Evolutionary conservation across 179 eudicot species (phyloP), one percentile per base, ranked within the genome.

Genomic region (Drosera spatulata): DNA sequence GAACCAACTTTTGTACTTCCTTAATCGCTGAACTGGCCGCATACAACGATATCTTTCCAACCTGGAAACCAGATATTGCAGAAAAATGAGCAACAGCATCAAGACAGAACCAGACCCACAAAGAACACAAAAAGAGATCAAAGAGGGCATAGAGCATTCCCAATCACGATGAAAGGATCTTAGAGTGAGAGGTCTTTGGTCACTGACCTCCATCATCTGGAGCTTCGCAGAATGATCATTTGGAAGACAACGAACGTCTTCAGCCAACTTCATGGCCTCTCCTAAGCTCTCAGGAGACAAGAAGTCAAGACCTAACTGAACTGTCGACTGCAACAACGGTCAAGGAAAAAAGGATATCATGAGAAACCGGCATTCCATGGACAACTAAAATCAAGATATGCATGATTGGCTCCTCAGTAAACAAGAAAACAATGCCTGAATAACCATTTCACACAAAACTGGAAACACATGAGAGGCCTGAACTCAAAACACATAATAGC

Each of bases 1-100:
- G 81, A 61, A 86, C 97, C 73, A 93, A 70, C 74, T 89, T 89
- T 68, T 81, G 93, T 58, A 89, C 95, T 70, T 89, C 99, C 76
- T 83, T 93, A 46, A 93, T 93, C 51, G 99, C 93, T 41, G 95
- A 84, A 68, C 99, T 93, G 62, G 95, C 99, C 38, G 99, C 94
- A 64, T 93, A 93, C 8, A 93, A 77, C 45, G 97, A 93, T 60
- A 90, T 81, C 73, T 93, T 93, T 47, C 99, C 97, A 9, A 90
- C 95, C 99, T 93, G 88, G 42, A 71, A 57, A 50, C 59, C 56
- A 67, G 53, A 1, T 22, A 22, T 22, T 1, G 45, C 60, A 61
- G 12, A 51, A 66, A 56, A 68, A 47, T 61, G 4, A 66, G 66
- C 39, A 58, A 66, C 33, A 60, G 50, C 62, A 60, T 33, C 38